A percentile compares a stretch with the other conserved stretches of the same genome.
These are phyloP conservation scores for Pedinophyceae sp. DNA, from an alignment of 139 green algal species.

Conservation along the genomic window DNA sequence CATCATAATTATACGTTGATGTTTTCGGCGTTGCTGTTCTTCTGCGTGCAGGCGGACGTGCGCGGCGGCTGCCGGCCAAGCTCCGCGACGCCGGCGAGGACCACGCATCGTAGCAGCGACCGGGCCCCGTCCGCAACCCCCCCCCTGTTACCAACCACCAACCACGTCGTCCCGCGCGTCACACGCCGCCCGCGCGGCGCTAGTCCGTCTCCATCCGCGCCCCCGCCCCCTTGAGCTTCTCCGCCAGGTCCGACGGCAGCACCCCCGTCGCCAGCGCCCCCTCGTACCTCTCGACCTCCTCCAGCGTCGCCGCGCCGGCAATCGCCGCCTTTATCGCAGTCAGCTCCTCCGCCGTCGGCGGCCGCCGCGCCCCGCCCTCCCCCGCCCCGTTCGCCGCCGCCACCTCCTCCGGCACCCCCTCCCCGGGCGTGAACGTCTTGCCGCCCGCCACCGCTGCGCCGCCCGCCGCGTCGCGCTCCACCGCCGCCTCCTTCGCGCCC, in stretches of 20 bases:
- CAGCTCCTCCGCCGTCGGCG: constrained; percentile 55
- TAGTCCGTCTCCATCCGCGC: no score
- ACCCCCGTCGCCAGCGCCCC: constrained; percentile 53
- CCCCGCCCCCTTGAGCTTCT: no score
- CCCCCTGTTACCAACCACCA: no score
- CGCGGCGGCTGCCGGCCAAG: no score
- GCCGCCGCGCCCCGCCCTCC: constrained; percentile 9
- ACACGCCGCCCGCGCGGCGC: no score
- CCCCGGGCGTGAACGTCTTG: constrained; percentile 56
- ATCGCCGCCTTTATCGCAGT: constrained; percentile 79
- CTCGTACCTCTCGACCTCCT: constrained; percentile 75
- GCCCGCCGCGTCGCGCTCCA: constrained; percentile 4
- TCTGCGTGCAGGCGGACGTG: no score
- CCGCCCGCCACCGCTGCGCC: constrained; percentile 8
- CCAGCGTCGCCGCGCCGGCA: constrained; percentile 68
- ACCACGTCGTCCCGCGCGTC: no score
- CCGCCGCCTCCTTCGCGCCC: constrained; percentile 15
- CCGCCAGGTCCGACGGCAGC: constrained; percentile 35
- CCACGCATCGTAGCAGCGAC: no score
- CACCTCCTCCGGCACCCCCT: constrained; percentile 28
- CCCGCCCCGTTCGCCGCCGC: constrained; percentile 5
- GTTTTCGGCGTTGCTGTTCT: no score
- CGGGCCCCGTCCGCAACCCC: no score
- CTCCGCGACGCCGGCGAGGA: no score
- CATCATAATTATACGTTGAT: no score